Percentiles rank a stretch among this genome's conserved stretches.
Conservation (phyloP, 2,329 filamentous ascomycete genomes). For the Penicillium paneum region DNA sequence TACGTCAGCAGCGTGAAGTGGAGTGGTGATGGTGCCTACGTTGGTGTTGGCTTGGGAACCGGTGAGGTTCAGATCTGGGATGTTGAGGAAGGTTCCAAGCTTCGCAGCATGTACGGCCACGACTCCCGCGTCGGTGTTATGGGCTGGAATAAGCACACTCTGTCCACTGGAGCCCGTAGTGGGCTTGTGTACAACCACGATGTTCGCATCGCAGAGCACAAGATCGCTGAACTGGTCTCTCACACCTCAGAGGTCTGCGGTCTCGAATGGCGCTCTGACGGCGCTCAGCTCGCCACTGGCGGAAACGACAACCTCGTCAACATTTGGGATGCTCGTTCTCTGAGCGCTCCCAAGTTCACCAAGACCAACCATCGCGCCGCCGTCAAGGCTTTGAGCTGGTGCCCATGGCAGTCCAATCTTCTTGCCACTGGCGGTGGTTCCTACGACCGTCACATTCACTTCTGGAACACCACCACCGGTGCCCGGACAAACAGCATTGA, state of each 20-base stretch:
- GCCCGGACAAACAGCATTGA: constrained; percentile 99
- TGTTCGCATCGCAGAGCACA: constrained; percentile 95
- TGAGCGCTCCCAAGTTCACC: constrained; percentile 94
- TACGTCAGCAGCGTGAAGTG: constrained; percentile 99
- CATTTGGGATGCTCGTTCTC: constrained; percentile 95
- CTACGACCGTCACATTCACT: constrained; percentile 97
- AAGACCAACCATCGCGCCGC: constrained; percentile 99
- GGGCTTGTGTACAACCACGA: constrained; percentile 98
- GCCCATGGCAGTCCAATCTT: constrained; percentile 97
- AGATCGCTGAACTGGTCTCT: constrained; percentile 92
- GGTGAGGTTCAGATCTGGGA: constrained; percentile 99
- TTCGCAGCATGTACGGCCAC: constrained; percentile 97
- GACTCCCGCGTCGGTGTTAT: constrained; percentile 95
- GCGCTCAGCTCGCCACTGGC: constrained; percentile 92
- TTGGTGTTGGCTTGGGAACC: constrained; percentile 88
- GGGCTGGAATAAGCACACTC: constrained; percentile 98
- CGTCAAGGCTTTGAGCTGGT: constrained; percentile 97
- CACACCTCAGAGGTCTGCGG: constrained; percentile 98
- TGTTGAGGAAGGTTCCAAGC: constrained; percentile 88
- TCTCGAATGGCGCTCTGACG: constrained; percentile 95
- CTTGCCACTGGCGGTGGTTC: constrained; percentile 94
- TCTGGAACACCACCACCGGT: constrained; percentile 99
- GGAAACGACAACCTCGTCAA: constrained; percentile 98
- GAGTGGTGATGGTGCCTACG: constrained; percentile 95
- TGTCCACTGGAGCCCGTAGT: constrained; percentile 91